Evolutionary conservation across 2,329 filamentous ascomycete genomes (phyloP), one percentile per base, ranked within the genome.

Genomic region (Colletotrichum sp.): DNA sequence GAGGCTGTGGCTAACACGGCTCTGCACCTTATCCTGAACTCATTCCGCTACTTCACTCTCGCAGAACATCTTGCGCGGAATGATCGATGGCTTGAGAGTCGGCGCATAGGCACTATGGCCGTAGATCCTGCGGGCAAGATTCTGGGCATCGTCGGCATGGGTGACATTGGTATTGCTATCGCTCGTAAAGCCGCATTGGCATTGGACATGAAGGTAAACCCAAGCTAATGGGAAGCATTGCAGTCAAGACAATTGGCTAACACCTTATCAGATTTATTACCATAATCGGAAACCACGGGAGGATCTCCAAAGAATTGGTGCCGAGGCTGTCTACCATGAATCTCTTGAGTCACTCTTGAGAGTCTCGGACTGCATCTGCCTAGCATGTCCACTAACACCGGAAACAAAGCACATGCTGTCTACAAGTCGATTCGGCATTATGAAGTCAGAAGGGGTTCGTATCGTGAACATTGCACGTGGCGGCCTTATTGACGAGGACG

Each of bases 211-310:
- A 62, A 62, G 29, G 59, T 62, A n/a, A 16, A n/a, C 1, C 4
- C 29, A 61, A 19, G 2, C 2, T 12, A 13, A 30, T 0, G 3
- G 1, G 3, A 15, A 30, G 5, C 4, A n/a, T 4, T 30, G 0
- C 6, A 0, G 8, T 3, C 2, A 29, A 7, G 11, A 62, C 9
- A 6, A 2, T 2, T 13, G 15, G 8, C 11, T 62, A 13, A 62
- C 19, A 1, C 12, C 0, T 34, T 1, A 12, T 0, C 16, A 62
- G 59, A 2, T 62, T 62, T 29, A 62, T 1, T 62, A 62, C 1
- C 59, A 62, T 2, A 62, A 34, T n/a, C 59, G 59, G 3, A 62
- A 62, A 32, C 59, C 59, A 1, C 29, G 59, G 1, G 6, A 62
- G 1, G 59, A 34, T 32, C 8, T 62, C 29, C 16, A 32, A 13